These are phyloP conservation scores for Chalaropsis ovoidea DNA, from an alignment of 2,329 filamentous ascomycete species.

Conservation along the genomic window DNA sequence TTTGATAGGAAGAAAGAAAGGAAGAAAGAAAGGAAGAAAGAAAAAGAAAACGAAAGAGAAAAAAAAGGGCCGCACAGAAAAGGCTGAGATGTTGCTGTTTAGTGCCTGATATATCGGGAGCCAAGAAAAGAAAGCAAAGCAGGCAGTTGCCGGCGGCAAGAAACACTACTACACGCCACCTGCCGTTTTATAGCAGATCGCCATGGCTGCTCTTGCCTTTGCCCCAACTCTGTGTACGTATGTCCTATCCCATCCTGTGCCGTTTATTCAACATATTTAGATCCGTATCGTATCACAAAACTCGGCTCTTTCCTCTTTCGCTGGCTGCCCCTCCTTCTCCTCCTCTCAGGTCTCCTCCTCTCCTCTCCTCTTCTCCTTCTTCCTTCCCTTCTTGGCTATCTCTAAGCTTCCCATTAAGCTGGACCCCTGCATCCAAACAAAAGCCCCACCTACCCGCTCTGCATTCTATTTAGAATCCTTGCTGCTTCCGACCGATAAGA, in stretches of 20 bases:
- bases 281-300: not conserved
- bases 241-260: not conserved
- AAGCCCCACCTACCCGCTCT: not conserved
- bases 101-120: not conserved
- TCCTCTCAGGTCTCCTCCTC: not conserved
- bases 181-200: too few relatives aligned
- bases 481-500: not conserved
- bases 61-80: not conserved
- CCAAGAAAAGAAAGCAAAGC: not conserved
- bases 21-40: not conserved
- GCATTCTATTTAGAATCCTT: not conserved
- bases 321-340: not conserved
- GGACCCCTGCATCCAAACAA: not conserved
- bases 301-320: not conserved
- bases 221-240: not conserved
- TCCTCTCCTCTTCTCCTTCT: not conserved
- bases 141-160: not conserved
- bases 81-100: not conserved
- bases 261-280: too few relatives aligned
- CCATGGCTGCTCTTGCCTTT: too few relatives aligned
- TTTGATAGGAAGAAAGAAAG: not conserved
- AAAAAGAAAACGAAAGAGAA: not conserved
- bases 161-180: too few relatives aligned
- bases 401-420: not conserved
- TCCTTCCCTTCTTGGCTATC: conserved; percentile 11